Evolutionary conservation across 1,284 basidiomycete genomes (phyloP).

Genomic region (Volvariella surrecta): DNA sequence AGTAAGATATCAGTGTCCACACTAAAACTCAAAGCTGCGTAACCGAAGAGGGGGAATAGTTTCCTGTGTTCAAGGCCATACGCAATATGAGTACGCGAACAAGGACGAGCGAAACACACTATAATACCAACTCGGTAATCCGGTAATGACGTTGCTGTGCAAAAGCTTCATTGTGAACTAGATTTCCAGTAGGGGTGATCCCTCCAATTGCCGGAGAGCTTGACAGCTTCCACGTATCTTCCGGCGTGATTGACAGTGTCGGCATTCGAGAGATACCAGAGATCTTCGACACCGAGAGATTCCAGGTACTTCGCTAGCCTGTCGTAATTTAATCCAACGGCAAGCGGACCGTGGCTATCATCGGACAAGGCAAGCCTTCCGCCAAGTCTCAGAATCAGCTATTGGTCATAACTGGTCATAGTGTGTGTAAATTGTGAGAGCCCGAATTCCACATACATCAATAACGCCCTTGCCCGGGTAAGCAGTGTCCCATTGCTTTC

Average conservation of each 20-base stretch:
- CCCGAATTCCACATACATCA: slow-evolving; percentile 46
- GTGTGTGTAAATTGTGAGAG: background rate
- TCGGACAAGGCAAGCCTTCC: slow-evolving; percentile 88
- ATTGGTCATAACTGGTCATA: background rate
- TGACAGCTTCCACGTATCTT: slow-evolving; percentile 34
- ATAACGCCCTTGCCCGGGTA: slow-evolving; percentile 82
- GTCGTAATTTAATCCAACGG: slow-evolving; percentile 84
- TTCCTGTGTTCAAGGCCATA: no score
- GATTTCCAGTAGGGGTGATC: slow-evolving; percentile 44
- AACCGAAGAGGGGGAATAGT: no score
- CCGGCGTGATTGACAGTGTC: slow-evolving; percentile 32
- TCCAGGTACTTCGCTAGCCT: slow-evolving; percentile 64
- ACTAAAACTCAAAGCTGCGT: no score
- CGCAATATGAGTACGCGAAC: no score
- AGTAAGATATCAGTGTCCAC: no score
- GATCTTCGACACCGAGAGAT: slow-evolving; percentile 46
- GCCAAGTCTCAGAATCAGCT: slow-evolving; percentile 61
- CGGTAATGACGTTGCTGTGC: background rate
- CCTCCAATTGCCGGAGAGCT: slow-evolving; percentile 44
- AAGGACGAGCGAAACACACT: no score
- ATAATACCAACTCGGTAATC: background rate
- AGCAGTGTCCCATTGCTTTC: slow-evolving; percentile 83
- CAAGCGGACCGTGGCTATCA: slow-evolving; percentile 88
- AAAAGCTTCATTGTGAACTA: slow-evolving; percentile 1
- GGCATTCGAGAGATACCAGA: slow-evolving; percentile 59